Percentiles rank a stretch among this genome's conserved stretches.
These are phyloP conservation scores for Colletotrichum endophyticum DNA, from an alignment of 2,329 filamentous ascomycete genomes.

Conservation along the genomic window DNA sequence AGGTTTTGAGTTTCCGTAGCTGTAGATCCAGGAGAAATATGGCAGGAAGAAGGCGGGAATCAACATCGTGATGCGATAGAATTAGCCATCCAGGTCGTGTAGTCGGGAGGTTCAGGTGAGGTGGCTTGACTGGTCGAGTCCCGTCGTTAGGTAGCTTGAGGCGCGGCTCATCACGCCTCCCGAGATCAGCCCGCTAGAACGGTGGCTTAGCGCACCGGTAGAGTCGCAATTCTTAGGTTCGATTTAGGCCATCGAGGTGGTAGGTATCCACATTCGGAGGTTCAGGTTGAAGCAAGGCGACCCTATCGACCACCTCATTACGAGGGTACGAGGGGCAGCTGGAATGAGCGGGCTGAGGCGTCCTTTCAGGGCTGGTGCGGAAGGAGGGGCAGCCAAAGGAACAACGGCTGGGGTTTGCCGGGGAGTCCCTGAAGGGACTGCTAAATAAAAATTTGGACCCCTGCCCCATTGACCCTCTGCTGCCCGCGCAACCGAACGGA, in stretches of 20 bases:
- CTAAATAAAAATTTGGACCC: constrained; percentile 15
- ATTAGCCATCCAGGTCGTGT: too few species aligned
- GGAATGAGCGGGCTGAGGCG: neutral
- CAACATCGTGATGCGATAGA: too few species aligned
- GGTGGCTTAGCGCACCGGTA: constrained; percentile 1
- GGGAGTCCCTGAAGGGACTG: constrained; percentile 15
- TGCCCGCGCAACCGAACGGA: constrained; percentile 19
- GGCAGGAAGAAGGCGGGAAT: too few species aligned
- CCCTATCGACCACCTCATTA: neutral
- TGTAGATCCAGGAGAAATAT: too few species aligned
- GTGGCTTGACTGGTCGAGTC: neutral
- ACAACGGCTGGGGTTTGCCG: neutral
- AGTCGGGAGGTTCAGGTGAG: too few species aligned
- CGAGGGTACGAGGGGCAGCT: neutral
- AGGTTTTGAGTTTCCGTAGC: too few species aligned
- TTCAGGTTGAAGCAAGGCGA: neutral
- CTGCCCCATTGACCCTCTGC: constrained; percentile 15
- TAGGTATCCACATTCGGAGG: neutral
- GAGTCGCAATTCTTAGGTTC: neutral
- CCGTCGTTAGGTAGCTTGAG: neutral
- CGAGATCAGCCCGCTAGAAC: neutral
- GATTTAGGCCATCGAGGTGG: neutral
- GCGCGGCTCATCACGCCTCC: constrained; percentile 7
- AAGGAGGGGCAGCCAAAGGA: neutral
- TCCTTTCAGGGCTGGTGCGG: neutral